Percentiles rank a stretch among this genome's conserved stretches.
Evolutionary conservation across 2,329 filamentous ascomycete genomes (phyloP).

Genomic region (Clarireedia hainanense): DNA sequence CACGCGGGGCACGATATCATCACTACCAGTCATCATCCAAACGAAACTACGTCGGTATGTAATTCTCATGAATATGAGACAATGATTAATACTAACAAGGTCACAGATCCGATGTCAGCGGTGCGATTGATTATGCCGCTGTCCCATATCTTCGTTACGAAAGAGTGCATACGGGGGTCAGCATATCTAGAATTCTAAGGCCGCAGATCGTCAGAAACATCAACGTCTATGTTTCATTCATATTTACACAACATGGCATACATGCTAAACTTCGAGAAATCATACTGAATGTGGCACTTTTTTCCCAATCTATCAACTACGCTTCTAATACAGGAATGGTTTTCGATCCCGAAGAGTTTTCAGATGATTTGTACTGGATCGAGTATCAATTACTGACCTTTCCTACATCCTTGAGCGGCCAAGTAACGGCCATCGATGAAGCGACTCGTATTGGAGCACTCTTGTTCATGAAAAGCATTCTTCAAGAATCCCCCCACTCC

Average conservation of each 20-base stretch:
- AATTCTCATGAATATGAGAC: neutral
- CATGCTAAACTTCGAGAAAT: conserved; percentile 8
- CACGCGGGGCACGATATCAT: conserved; percentile 3
- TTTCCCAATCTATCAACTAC: conserved; percentile 13
- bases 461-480: conserved; percentile 17
- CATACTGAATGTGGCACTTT: conserved; percentile 13
- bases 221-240: neutral
- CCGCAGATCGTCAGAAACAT: neutral
- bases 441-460: conserved; percentile 15
- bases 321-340: neutral
- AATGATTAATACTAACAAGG: neutral
- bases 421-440: conserved; percentile 9
- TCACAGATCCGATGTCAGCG: conserved; percentile 19
- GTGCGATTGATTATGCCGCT: conserved; percentile 20
- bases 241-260: conserved; percentile 1
- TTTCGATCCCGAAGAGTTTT: conserved; percentile 13
- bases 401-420: conserved; percentile 1
- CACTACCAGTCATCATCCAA: conserved; percentile 11
- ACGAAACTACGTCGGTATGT: conserved; percentile 17
- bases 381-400: conserved; percentile 16
- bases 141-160: conserved; percentile 13
- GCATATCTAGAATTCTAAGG: conserved; percentile 13
- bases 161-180: neutral
- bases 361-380: conserved; percentile 18
- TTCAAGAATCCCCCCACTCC: conserved; percentile 18